Base-by-base conservation (phyloP, 345 rosid species). In the Streptanthus diversifolius region DNA sequence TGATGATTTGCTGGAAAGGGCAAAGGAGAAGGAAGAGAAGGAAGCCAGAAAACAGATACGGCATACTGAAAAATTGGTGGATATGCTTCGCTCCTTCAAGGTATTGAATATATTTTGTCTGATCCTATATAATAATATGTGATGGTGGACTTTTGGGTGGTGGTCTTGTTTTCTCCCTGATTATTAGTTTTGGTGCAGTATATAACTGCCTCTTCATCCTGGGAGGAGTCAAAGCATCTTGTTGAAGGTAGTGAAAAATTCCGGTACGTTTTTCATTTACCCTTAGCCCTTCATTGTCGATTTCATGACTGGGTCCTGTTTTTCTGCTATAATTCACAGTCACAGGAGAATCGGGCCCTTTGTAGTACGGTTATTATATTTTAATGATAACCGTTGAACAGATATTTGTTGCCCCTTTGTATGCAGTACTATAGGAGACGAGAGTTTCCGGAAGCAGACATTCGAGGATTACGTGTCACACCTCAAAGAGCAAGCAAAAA, bases 11-110 rank as follows among this genome's bases (percentile, higher is more conserved):
- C 83, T 91, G 79, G 95, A 84, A 78, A 95, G 88, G 79, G 90
- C 79, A 30, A 86, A 68, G 81, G 97, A 87, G 75, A 95, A 90
- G 79, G 96, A 89, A 81, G 97, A 88, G 84, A 93, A 89, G 77
- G 97, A 89, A 65, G 93, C 89, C 49, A 88, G 86, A 81, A 95
- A 82, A 75, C 89, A 80, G 66, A 88, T 81, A 70, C 92, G 91
- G 59, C 85, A 87, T 62, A 83, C 80, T 60, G 79, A 74, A 49
- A 70, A 74, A 18, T 57, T 79, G 37, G 7, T 70, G 52, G 68
- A 59, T 64, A 44, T 74, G 44, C 69, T 79, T 51, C 69, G 69
- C 21, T 74, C 69, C 37, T 64, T 63, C 18, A 79, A 79, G 82
- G 82, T 79, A 25, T 51, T 39, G 19, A 55, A 63, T 73, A 47